These are phyloP conservation scores for Hyphopichia khmerensis DNA, from an alignment of 1,139 yeast genomes.

Conservation along the genomic window DNA sequence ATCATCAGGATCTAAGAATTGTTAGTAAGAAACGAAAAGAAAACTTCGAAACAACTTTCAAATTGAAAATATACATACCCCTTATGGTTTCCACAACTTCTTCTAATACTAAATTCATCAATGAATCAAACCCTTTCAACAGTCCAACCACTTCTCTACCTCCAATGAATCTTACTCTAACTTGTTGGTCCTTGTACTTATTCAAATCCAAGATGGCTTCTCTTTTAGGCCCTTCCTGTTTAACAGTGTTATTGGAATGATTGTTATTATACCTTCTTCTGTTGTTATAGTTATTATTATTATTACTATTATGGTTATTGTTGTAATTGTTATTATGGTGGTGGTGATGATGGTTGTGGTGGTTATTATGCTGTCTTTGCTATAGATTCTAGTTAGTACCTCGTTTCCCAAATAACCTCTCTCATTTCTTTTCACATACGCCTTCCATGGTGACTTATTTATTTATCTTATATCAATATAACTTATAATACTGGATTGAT, in stretches of 20 bases:
- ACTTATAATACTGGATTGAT: neutral
- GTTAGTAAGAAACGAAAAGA: too few species aligned
- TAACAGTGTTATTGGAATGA: conserved; percentile 22
- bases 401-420: neutral
- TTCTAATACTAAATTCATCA: conserved; percentile 90
- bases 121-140: conserved; percentile 86
- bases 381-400: neutral
- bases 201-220: conserved; percentile 86
- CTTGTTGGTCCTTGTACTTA: conserved; percentile 69
- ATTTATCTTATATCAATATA: neutral
- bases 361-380: conserved; percentile 1
- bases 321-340: conserved; percentile 1
- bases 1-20: conserved; percentile 56
- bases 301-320: conserved; percentile 7
- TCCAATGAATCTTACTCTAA: conserved; percentile 82
- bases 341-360: neutral
- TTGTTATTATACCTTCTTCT: conserved; percentile 21
- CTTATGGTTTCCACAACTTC: conserved; percentile 71
- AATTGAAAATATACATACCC: conserved; percentile 31
- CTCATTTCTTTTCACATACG: neutral
- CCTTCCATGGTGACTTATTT: conserved; percentile 1
- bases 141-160: conserved; percentile 79
- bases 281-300: conserved; percentile 9
- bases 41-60: neutral
- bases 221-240: conserved; percentile 76